phyloP scores from a whole-genome alignment of 2,329 filamentous ascomycete species.

The Penicillium carneum region DNA sequence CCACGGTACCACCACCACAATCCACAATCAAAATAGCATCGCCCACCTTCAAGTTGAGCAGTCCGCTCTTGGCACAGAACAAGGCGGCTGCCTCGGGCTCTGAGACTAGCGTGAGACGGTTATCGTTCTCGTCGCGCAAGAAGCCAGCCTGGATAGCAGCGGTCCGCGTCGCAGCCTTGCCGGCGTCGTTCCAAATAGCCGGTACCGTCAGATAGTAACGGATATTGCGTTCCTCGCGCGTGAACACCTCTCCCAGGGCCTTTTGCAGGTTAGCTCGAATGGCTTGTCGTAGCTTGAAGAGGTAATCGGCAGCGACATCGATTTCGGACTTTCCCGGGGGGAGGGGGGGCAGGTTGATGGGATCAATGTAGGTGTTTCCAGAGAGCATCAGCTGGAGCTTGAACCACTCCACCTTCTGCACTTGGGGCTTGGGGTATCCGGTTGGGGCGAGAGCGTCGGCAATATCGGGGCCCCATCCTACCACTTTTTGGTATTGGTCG shows the following conservation, averaged over 20 bases:
- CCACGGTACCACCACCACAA: conserved; percentile 96
- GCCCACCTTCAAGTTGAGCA: conserved; percentile 95
- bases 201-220: conserved; percentile 98
- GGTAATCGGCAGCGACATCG: conserved; percentile 97
- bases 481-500: conserved; percentile 98
- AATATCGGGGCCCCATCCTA: conserved; percentile 99
- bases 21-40: conserved; percentile 98
- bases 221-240: conserved; percentile 96
- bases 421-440: conserved; percentile 94
- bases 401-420: conserved; percentile 99
- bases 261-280: conserved; percentile 96
- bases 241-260: conserved; percentile 95
- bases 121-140: conserved; percentile 95
- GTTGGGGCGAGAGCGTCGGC: conserved; percentile 95
- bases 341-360: conserved; percentile 96
- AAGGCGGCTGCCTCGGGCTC: conserved; percentile 96
- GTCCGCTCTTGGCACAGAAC: conserved; percentile 95
- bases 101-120: conserved; percentile 89
- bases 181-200: conserved; percentile 98
- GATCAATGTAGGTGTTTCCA: conserved; percentile 98
- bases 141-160: conserved; percentile 97
- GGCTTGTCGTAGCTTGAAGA: conserved; percentile 95
- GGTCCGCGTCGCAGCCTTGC: conserved; percentile 93
- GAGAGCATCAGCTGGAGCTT: conserved; percentile 98
- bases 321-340: conserved; percentile 98